Evolutionary conservation across 1,284 basidiomycete genomes (phyloP).

Genomic region (Lentinula novae-zelandiae): DNA sequence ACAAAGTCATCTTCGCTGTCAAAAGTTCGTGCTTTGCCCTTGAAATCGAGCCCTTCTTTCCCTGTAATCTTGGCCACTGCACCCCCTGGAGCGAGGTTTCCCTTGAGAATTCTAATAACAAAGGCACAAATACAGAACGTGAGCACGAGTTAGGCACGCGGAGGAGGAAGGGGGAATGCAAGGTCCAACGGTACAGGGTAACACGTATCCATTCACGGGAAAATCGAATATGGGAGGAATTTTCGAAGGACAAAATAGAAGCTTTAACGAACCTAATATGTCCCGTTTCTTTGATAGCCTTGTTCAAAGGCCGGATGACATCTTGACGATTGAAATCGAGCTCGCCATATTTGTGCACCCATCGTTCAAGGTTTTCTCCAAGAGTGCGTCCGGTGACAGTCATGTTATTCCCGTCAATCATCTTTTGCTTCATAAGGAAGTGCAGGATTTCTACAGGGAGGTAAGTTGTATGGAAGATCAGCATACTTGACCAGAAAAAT

Average conservation of each 20-base stretch:
- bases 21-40: conserved; percentile 81
- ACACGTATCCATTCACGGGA: neutral
- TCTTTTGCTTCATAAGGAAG: conserved; percentile 77
- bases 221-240: neutral
- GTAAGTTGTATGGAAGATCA: neutral
- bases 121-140: conserved; percentile 1
- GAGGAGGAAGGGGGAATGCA: conserved; percentile 1
- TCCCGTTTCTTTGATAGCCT: conserved; percentile 86
- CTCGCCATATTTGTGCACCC: conserved; percentile 77
- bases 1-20: conserved; percentile 82
- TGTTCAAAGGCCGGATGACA: conserved; percentile 79
- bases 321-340: conserved; percentile 69
- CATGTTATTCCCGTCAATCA: conserved; percentile 83
- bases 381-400: conserved; percentile 87
- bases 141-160: conserved; percentile 6
- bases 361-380: conserved; percentile 84
- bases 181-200: neutral
- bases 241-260: neutral
- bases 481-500: neutral
- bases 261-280: conserved; percentile 69
- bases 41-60: conserved; percentile 85
- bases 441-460: conserved; percentile 63
- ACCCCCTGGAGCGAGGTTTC: conserved; percentile 89
- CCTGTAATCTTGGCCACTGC: conserved; percentile 95
- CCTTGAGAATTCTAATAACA: conserved; percentile 62